phyloP scores from a whole-genome alignment of 2,329 filamentous ascomycete species.

The Drechslera avenae region DNA sequence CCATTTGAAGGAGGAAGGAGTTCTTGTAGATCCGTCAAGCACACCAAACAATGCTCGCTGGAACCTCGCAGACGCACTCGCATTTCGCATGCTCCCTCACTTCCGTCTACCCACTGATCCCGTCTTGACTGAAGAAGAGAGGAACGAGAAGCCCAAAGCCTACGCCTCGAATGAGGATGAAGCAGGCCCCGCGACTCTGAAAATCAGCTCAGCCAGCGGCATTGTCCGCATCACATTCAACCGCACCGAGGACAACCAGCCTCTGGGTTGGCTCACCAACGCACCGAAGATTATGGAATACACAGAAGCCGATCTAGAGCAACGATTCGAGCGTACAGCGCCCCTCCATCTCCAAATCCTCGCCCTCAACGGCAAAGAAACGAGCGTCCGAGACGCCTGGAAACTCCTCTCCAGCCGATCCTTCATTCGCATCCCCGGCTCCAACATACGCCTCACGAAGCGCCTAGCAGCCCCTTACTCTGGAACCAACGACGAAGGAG shows the following conservation, averaged over 20 bases:
- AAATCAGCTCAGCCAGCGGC: conserved; percentile 28
- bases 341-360: conserved; percentile 43
- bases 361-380: conserved; percentile 51
- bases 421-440: conserved; percentile 50
- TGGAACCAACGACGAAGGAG: not conserved
- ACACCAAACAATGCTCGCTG: conserved; percentile 38
- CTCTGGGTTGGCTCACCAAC: conserved; percentile 21
- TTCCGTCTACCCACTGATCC: conserved; percentile 38
- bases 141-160: conserved; percentile 12
- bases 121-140: conserved; percentile 10
- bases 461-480: conserved; percentile 41
- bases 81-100: conserved; percentile 30
- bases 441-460: conserved; percentile 48
- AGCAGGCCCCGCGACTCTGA: conserved; percentile 20
- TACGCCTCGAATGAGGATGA: conserved; percentile 20
- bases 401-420: conserved; percentile 32
- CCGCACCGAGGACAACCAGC: conserved; percentile 13
- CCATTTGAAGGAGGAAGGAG: not conserved
- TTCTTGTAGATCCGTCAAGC: conserved; percentile 10
- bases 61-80: conserved; percentile 41
- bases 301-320: conserved; percentile 35
- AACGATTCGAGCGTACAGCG: conserved; percentile 36
- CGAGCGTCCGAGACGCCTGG: conserved; percentile 42
- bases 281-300: conserved; percentile 23
- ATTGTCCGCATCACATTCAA: conserved; percentile 41